A percentile compares a stretch with the other conserved stretches of the same genome.
Conservation (phyloP, 176 grass and related monocot species). For the Aegilops speltoides region DNA sequence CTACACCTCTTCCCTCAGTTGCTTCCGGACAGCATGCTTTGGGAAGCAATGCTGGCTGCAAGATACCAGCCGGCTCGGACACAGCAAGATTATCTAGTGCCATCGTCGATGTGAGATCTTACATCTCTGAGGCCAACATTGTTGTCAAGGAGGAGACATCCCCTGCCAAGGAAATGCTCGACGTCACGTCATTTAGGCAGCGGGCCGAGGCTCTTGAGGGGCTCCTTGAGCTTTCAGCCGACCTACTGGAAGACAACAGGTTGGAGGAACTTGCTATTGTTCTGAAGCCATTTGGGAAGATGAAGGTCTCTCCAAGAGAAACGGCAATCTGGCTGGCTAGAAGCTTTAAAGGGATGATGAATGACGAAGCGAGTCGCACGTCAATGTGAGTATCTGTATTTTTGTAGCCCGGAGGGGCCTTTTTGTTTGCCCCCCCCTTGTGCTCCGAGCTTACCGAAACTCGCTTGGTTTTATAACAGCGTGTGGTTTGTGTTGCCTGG, state of each 20-base stretch:
- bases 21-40: neutral
- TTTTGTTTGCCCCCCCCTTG: conserved; percentile 9
- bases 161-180: conserved; percentile 70
- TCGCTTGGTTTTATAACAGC: conserved; percentile 39
- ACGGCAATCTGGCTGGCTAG: conserved; percentile 95
- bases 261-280: conserved; percentile 90
- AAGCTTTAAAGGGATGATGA: conserved; percentile 99
- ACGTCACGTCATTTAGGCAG: conserved; percentile 96
- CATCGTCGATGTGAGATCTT: conserved; percentile 21
- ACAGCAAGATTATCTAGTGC: conserved; percentile 13
- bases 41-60: conserved; percentile 26
- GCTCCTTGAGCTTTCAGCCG: conserved; percentile 89
- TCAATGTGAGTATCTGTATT: conserved; percentile 18
- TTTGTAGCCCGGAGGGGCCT: neutral
- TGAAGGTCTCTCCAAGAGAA: conserved; percentile 93
- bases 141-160: conserved; percentile 54
- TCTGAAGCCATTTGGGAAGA: conserved; percentile 97
- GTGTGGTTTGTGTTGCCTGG: conserved; percentile 38
- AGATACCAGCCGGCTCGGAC: conserved; percentile 36
- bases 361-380: conserved; percentile 52
- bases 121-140: conserved; percentile 33
- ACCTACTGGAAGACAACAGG: conserved; percentile 71
- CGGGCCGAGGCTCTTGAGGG: conserved; percentile 93
- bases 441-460: conserved; percentile 11
- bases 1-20: conserved; percentile 17